Percentiles rank a stretch among this genome's conserved stretches.
phyloP scores from a whole-genome alignment of 805 yeast species.

The Nakazawaea holstii region DNA sequence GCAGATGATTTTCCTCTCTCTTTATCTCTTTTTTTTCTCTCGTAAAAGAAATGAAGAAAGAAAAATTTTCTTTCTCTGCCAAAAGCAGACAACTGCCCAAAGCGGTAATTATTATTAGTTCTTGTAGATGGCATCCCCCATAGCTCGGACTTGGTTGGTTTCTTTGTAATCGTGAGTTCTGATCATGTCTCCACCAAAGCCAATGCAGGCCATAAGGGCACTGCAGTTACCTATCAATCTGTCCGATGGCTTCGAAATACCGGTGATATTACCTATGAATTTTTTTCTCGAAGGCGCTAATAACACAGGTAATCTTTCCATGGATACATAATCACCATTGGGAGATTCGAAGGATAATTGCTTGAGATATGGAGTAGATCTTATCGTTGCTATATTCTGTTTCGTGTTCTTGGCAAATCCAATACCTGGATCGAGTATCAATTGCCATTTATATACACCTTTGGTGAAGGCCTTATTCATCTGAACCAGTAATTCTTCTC shows the following conservation, averaged over 20 bases:
- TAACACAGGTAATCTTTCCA: slow-evolving; percentile 59
- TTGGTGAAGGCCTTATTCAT: slow-evolving; percentile 47
- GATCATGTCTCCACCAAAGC: slow-evolving; percentile 71
- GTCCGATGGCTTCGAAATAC: slow-evolving; percentile 48
- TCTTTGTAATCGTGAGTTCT: slow-evolving; percentile 82
- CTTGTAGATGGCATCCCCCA: slow-evolving; percentile 8
- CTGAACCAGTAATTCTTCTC: slow-evolving; percentile 57
- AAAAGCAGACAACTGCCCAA: not conserved
- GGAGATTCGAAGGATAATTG: slow-evolving; percentile 34
- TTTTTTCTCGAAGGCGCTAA: slow-evolving; percentile 87
- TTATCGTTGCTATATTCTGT: slow-evolving; percentile 66
- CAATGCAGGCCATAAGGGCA: slow-evolving; percentile 65
- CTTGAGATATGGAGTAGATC: slow-evolving; percentile 41
- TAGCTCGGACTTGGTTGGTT: slow-evolving; percentile 28
- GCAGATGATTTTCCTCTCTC: slow-evolving; percentile 2
- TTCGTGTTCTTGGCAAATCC: slow-evolving; percentile 86
- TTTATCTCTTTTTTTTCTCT: not conserved
- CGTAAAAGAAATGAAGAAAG: not conserved
- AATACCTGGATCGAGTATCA: slow-evolving; percentile 89
- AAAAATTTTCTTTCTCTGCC: not conserved
- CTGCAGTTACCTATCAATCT: slow-evolving; percentile 77
- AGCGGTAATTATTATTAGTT: not conserved
- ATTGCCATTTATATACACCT: slow-evolving; percentile 86
- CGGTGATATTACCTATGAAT: slow-evolving; percentile 74
- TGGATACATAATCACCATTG: slow-evolving; percentile 29